Evolutionary conservation across 139 green algal species (phyloP), one percentile per base, ranked within the genome.

Genomic region (Gonium pectorale): DNA sequence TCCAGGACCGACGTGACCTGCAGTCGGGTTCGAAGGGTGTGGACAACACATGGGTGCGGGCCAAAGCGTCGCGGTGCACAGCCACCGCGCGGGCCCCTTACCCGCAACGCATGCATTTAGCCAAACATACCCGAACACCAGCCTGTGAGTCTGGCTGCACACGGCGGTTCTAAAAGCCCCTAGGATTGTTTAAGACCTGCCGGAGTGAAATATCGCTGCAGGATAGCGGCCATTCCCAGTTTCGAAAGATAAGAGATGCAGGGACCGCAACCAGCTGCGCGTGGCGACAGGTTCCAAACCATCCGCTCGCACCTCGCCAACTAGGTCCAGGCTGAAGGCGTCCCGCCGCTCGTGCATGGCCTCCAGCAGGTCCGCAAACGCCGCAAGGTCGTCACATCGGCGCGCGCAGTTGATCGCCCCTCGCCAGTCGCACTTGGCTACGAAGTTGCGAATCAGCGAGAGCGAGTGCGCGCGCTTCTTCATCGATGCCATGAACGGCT

Each of bases 1-100:
- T 90, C 86, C 41, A 92, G 40, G 35, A 89, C 83, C 24, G 79
- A 46, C 37, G 84, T 62, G 59, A 92, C 52, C 77, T 83, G 77
- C n/a, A n/a, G n/a, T n/a, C n/a, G n/a, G n/a, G n/a, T n/a, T n/a
- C 60, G 41, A 37, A 2, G 21, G 31, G 19, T 35, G 21, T 11
- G 68, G 31, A 9, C 69, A 59, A 40, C 68, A 56, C 67, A 52
- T 74, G 41, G 41, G 56, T 56, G n/a, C n/a, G n/a, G n/a, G n/a
- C n/a, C n/a, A n/a, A n/a, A n/a, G n/a, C n/a, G n/a, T n/a, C n/a
- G n/a, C n/a, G n/a, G n/a, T n/a, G n/a, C n/a, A n/a, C n/a, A n/a
- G n/a, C n/a, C n/a, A n/a, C n/a, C n/a, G n/a, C n/a, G n/a, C n/a
- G n/a, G n/a, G n/a, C n/a, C n/a, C n/a, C n/a, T n/a, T n/a, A n/a